Evolutionary conservation across 106 monocot species (phyloP).

Genomic region (Acanthochlamys bracteata): DNA sequence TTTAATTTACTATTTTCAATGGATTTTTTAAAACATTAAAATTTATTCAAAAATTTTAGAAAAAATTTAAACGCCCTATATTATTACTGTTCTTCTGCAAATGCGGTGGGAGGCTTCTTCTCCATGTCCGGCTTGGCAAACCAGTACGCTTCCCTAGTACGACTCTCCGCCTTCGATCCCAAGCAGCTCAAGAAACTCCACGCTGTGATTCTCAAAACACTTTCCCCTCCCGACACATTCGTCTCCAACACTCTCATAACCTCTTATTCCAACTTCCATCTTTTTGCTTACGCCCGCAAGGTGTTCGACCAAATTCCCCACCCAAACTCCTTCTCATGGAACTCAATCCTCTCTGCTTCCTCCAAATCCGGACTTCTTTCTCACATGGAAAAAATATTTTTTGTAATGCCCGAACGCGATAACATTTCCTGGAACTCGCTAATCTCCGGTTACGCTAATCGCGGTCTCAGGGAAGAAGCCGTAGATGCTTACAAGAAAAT

Average conservation of each 20-base stretch:
- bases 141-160: slow-evolving; percentile 19
- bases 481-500: slow-evolving; percentile 27
- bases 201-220: slow-evolving; percentile 38
- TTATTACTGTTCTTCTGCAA: too few species aligned
- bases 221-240: slow-evolving; percentile 23
- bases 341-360: slow-evolving; percentile 52
- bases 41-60: too few species aligned
- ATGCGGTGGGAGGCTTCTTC: too few species aligned
- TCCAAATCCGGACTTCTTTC: slow-evolving; percentile 28
- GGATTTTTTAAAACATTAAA: too few species aligned
- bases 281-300: slow-evolving; percentile 23
- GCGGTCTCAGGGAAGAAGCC: slow-evolving; percentile 1
- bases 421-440: slow-evolving; percentile 61
- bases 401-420: slow-evolving; percentile 39
- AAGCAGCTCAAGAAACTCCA: slow-evolving; percentile 43
- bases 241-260: slow-evolving; percentile 53
- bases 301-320: slow-evolving; percentile 70
- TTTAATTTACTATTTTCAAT: too few species aligned
- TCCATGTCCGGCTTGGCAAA: too few species aligned
- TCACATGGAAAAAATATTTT: slow-evolving; percentile 39
- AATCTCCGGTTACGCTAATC: slow-evolving; percentile 41
- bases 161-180: slow-evolving; percentile 23
- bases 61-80: too few species aligned
- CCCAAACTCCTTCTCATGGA: slow-evolving; percentile 61
- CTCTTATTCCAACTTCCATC: slow-evolving; percentile 29